Base-by-base conservation (phyloP, 768 basidiomycete genomes). In the Termitomyces titanicus region DNA sequence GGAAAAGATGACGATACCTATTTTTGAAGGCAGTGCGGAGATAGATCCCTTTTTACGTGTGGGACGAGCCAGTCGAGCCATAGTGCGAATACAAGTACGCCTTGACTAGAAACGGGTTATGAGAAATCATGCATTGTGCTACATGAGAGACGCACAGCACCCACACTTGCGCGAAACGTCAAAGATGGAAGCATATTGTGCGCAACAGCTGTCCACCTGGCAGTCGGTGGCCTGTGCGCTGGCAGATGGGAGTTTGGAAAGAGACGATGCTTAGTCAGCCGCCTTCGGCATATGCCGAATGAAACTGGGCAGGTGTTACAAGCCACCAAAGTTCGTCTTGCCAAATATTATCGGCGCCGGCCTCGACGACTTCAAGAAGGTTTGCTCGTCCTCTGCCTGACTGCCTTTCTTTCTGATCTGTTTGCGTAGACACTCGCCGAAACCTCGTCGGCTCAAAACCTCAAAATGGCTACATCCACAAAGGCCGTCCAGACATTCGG, bases 401-500 rank as follows among this genome's bases (percentile, higher is more conserved):
- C 15, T 22, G 15, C 2, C 6, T 24, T 20, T 44, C n/a, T 9
- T 40, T 33, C 48, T 49, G 6, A 48, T n/a, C n/a, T 24, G 2
- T 18, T 44, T 47, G 17, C 12, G 10, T 10, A 56, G 59, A 56
- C 33, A 44, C 13, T 46, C 57, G 64, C 63, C 63, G 61, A 61
- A 64, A 61, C 55, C 53, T 54, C 57, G 57, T 62, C 64, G 63
- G 66, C 63, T 63, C 62, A 67, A 65, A 24, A 22, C n/a, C 59
- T 63, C 68, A 83, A 77, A 74, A 92, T 91, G 89, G 83, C 72
- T 62, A 74, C 86, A 64, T 81, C 88, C 69, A 73, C 75, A 62
- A 92, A 92, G 79, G 93, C 95, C 79, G 96, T 98, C 64, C 96
- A 98, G 73, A 96, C 93, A 61, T 98, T 98, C 78, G 96, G 96